A percentile compares a stretch with the other conserved stretches of the same genome.
Conservation (phyloP, 176 grass and related monocot species). For the Alloteropsis semialata region DNA sequence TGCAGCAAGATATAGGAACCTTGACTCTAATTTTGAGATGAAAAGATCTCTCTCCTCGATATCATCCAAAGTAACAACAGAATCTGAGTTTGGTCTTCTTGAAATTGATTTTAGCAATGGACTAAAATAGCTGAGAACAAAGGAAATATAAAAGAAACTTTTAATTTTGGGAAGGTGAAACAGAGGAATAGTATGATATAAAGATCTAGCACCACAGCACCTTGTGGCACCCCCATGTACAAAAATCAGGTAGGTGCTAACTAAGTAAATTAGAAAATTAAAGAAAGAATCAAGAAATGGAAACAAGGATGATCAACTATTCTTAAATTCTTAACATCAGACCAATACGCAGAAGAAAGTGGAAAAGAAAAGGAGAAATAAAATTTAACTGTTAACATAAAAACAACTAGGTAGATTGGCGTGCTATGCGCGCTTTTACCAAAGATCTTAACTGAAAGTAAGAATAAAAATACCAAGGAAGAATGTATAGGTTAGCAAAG, state of each 20-base stretch:
- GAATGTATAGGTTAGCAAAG: too few relatives aligned
- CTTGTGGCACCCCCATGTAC: background rate
- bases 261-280: background rate
- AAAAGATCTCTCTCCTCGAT: constrained; percentile 83
- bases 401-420: background rate
- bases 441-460: too few relatives aligned
- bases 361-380: background rate
- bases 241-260: background rate
- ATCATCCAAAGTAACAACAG: constrained; percentile 59
- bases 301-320: background rate
- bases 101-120: constrained; percentile 87
- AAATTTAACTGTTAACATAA: background rate
- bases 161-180: constrained; percentile 14
- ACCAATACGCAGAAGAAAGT: background rate
- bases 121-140: constrained; percentile 80
- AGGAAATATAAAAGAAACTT: background rate
- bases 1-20: constrained; percentile 94
- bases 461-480: too few relatives aligned
- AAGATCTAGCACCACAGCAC: background rate
- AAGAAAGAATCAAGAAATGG: background rate
- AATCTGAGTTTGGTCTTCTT: constrained; percentile 49
- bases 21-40: constrained; percentile 80
- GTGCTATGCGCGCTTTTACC: too few relatives aligned
- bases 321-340: background rate
- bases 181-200: background rate